Base-by-base conservation (phyloP, 2,329 filamentous ascomycete species). In the Lojkania enalia region DNA sequence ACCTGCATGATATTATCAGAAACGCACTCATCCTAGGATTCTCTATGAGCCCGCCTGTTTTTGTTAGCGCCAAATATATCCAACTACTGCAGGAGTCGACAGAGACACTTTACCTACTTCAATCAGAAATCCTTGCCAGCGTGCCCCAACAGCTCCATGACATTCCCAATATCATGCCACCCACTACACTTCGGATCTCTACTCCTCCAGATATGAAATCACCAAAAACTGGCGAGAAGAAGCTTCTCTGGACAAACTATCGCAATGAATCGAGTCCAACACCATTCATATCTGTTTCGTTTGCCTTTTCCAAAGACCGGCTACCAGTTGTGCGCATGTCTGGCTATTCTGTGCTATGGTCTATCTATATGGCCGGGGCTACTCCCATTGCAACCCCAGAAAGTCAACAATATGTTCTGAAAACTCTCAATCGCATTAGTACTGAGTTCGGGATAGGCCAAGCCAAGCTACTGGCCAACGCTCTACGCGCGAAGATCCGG, bases 361-460 rank as follows among this genome's bases (percentile, higher is more conserved):
- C 64, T 3, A 42, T 70, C 5, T 70, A 56, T 32, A 53, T 68
- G 3, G 60, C 64, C 0, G 65, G 60, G 15, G 35, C 61, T 6
- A 66, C 57, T 47, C 59, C 60, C 1, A 55, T 57, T 1, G 64
- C 65, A 0, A 57, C 54, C 1, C 45, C 49, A 0, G 31, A 55
- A 12, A 54, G 52, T 13, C 62, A 65, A 32, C 49, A 55, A n/a
- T 69, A 51, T 29, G 50, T 61, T 0, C 20, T 59, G 5, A 41
- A 35, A 2, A 57, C 84, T 7, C 72, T 88, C 46, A 82, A 85
- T 67, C 77, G 84, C 62, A 86, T 88, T 57, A 82, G 81, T 51
- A 81, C 32, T 3, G 63, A 66, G 20, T 68, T 67, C 39, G 66
- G 66, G 0, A 60, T 70, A 35, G 62, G 60, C 7, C 65, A 70